phyloP scores from a whole-genome alignment of 1,139 yeast genomes.

The Hemisphaericaspora subhashii region DNA sequence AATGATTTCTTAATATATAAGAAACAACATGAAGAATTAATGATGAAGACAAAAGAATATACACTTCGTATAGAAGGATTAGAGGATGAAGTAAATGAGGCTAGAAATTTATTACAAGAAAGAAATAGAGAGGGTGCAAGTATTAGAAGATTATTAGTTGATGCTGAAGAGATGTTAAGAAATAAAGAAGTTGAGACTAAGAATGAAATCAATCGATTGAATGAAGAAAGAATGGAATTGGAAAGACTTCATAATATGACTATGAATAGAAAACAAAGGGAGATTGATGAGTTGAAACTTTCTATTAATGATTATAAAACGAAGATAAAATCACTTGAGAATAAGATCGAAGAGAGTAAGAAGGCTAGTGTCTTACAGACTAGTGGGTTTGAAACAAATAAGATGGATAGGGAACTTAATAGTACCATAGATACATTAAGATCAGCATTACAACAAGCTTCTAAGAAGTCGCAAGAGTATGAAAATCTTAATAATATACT shows the following conservation, averaged over 20 bases:
- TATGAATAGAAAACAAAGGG: slow-evolving; percentile 52
- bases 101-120: slow-evolving; percentile 71
- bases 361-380: neutral
- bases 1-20: slow-evolving; percentile 60
- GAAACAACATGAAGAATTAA: slow-evolving; percentile 77
- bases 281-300: slow-evolving; percentile 44
- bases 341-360: slow-evolving; percentile 37
- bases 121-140: slow-evolving; percentile 76
- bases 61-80: slow-evolving; percentile 60
- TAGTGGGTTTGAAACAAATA: too few relatives aligned
- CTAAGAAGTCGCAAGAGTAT: slow-evolving; percentile 51
- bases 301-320: slow-evolving; percentile 27
- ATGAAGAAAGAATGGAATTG: slow-evolving; percentile 60
- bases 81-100: slow-evolving; percentile 79
- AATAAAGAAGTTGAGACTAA: slow-evolving; percentile 37
- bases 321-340: slow-evolving; percentile 36
- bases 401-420: slow-evolving; percentile 13
- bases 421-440: slow-evolving; percentile 49
- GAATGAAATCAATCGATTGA: slow-evolving; percentile 29
- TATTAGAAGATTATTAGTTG: slow-evolving; percentile 66
- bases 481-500: slow-evolving; percentile 59
- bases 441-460: slow-evolving; percentile 50
- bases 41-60: slow-evolving; percentile 67
- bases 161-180: slow-evolving; percentile 62
- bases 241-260: slow-evolving; percentile 54